A percentile compares a stretch with the other conserved stretches of the same genome.
These are phyloP conservation scores for Claviceps sp. DNA, from an alignment of 2,329 filamentous ascomycete species.

Conservation along the genomic window DNA sequence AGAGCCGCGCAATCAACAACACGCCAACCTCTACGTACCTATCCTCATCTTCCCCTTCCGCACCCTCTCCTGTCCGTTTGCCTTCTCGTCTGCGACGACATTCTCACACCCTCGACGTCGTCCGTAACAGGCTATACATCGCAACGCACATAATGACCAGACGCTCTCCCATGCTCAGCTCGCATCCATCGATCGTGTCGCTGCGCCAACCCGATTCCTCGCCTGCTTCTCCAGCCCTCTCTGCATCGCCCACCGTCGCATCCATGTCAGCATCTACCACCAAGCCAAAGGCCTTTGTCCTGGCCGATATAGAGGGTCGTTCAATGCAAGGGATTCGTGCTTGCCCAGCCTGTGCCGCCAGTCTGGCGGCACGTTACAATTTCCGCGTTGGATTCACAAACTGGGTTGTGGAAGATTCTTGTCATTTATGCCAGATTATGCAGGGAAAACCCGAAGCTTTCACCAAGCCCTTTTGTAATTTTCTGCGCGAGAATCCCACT, in stretches of 20 bases:
- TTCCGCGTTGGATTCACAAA: too few relatives aligned
- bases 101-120: background rate
- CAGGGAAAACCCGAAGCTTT: constrained; percentile 48
- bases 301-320: constrained; percentile 27
- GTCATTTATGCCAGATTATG: constrained; percentile 24
- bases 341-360: constrained; percentile 26
- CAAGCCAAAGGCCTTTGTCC: constrained; percentile 32
- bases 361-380: constrained; percentile 13
- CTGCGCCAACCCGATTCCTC: constrained; percentile 26
- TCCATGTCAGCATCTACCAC: constrained; percentile 1
- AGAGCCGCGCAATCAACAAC: background rate
- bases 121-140: background rate
- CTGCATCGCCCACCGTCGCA: background rate
- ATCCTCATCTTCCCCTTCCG: background rate
- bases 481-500: constrained; percentile 81
- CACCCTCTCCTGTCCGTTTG: background rate
- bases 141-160: constrained; percentile 26
- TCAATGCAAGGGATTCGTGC: constrained; percentile 20
- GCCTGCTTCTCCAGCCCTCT: constrained; percentile 13
- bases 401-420: constrained; percentile 12
- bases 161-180: constrained; percentile 29
- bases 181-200: constrained; percentile 30
- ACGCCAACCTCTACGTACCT: too few relatives aligned
- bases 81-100: background rate
- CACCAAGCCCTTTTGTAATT: constrained; percentile 73